Evolutionary conservation across 495 filamentous ascomycete genomes (phyloP).

Genomic region (Aspergillus ellipticus): DNA sequence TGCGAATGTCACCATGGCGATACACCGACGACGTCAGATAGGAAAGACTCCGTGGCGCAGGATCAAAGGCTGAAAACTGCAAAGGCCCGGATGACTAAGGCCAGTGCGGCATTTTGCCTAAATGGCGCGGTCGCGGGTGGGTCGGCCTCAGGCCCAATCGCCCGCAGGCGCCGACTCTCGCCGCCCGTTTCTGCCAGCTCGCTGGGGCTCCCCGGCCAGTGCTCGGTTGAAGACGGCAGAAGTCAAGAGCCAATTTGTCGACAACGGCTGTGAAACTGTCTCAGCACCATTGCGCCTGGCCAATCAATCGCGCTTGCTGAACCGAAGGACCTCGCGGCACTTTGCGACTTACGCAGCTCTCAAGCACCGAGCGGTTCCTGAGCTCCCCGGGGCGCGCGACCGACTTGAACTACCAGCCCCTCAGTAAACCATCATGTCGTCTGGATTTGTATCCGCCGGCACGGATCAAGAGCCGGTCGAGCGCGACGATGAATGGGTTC

Average conservation of each 20-base stretch:
- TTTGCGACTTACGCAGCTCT: too few species aligned
- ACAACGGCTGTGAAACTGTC: too few species aligned
- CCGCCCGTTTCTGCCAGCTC: conserved; percentile 20
- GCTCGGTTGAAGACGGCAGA: not conserved
- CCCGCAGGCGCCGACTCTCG: not conserved
- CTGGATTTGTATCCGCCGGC: conserved; percentile 87
- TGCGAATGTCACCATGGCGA: not conserved
- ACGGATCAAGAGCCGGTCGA: conserved; percentile 61
- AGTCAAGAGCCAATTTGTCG: not conserved
- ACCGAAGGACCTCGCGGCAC: too few species aligned
- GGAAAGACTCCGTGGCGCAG: not conserved
- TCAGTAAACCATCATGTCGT: conserved; percentile 55
- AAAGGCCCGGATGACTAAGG: not conserved
- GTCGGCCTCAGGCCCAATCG: conserved; percentile 5
- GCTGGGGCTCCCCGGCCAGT: not conserved
- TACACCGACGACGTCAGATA: not conserved
- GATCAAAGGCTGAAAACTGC: not conserved
- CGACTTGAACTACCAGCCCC: not conserved
- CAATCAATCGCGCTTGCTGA: too few species aligned
- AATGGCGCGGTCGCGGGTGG: conserved; percentile 2
- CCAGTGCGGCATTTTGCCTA: conserved; percentile 10
- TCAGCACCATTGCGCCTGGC: too few species aligned
- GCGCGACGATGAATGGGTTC: conserved; percentile 69
- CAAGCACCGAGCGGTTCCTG: too few species aligned
- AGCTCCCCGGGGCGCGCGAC: not conserved